A percentile compares a stretch with the other conserved stretches of the same genome.
phyloP scores from a whole-genome alignment of 2,329 filamentous ascomycete species.

The Alternaria brassicae region DNA sequence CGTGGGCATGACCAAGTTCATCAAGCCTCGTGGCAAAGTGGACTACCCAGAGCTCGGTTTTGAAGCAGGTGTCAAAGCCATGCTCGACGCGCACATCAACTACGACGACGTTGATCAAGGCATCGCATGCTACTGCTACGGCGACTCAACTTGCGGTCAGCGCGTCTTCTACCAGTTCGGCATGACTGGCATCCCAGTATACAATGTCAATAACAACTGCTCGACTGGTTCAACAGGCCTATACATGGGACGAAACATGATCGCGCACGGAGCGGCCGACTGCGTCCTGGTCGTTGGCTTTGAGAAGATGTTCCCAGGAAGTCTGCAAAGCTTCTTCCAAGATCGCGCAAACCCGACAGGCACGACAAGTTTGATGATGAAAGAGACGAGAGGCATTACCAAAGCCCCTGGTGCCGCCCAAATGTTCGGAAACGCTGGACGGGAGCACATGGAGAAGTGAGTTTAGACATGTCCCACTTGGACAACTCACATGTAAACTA shows the following conservation, averaged over 20 bases:
- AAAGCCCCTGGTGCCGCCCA: constrained; percentile 88
- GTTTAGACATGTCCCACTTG: constrained; percentile 30
- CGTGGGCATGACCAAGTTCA: constrained; percentile 99
- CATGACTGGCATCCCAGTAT: constrained; percentile 94
- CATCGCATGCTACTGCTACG: constrained; percentile 97
- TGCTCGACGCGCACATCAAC: constrained; percentile 84
- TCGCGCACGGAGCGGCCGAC: constrained; percentile 81
- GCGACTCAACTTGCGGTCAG: constrained; percentile 93
- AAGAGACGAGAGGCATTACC: constrained; percentile 77
- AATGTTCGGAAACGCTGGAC: constrained; percentile 92
- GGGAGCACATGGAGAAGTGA: constrained; percentile 93
- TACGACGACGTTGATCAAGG: constrained; percentile 97
- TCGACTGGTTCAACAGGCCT: constrained; percentile 93
- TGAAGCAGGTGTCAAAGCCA: constrained; percentile 87
- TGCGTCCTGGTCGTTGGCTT: constrained; percentile 93
- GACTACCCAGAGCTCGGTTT: constrained; percentile 95
- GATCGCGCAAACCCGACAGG: constrained; percentile 82
- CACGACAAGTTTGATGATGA: constrained; percentile 79
- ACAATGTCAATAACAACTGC: constrained; percentile 99
- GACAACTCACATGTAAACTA: not conserved
- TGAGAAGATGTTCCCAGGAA: constrained; percentile 98
- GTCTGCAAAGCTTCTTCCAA: constrained; percentile 81
- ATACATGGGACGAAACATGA: constrained; percentile 80
- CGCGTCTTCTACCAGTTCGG: constrained; percentile 99
- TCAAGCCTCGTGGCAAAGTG: constrained; percentile 92